Base-by-base conservation (phyloP, 352 stramenopile genomes). In the Phytophthora ramorum region DNA sequence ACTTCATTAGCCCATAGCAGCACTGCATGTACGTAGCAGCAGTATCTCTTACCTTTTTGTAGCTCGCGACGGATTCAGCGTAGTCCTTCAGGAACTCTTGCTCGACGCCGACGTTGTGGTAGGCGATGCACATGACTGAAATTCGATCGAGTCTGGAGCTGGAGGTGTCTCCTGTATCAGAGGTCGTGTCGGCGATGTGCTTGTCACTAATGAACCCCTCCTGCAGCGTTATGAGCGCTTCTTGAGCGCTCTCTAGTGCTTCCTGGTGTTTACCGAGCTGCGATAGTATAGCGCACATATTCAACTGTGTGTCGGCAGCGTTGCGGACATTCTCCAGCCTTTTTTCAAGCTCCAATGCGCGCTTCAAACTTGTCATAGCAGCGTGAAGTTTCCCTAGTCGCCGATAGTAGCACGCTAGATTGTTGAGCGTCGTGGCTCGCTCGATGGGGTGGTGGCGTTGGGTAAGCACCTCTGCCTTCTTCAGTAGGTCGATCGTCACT, bases 51-150 rank as follows among this genome's bases (percentile, higher is more conserved):
- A 78, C 63, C 55, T 97, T 98, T 46, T 92, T 87, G 79, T 98
- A 98, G 57, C 85, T 96, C n/a, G 79, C 50, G 10, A 97, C 74
- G 22, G 76, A 89, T 51, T 93, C 76, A 40, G 90, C 77, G 52
- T 88, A 97, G 50, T 95, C 84, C 46, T 97, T 96, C 2, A 98
- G 69, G 57, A 97, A 98, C 62, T 98, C 95, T 54, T 97, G 89
- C 77, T 98, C 95, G 9, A 98, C 95, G 26, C 92, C 95, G 53
- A 98, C 91, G 63, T 98, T 98, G 70, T 98, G 94, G 68, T 98
- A 98, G 12, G 93, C 92, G 53, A 98, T 98, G 48, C 89, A 96
- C 66, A 98, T 86, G 46, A 98, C 93, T 0, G 93, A 96, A 16
- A 97, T 89, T 32, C 91, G 78, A 58, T 98, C 93, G 2, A 89